Conservation (phyloP, 305 asterid genomes). For the Solanum hybrid region DNA sequence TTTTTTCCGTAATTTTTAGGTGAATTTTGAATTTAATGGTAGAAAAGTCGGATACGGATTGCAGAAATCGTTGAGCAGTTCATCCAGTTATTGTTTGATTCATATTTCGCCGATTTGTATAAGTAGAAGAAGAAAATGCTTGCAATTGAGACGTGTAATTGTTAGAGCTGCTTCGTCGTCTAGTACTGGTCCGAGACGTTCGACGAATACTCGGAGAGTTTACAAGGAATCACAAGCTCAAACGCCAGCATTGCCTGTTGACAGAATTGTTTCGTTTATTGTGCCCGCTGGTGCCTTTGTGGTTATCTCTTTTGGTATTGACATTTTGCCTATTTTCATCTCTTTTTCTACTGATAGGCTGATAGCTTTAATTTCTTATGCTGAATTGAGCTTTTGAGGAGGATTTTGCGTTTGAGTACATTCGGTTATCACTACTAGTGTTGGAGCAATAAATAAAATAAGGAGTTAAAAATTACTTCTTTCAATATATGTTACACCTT, state of each 20-base stretch:
- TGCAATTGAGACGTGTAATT: conserved; percentile 17
- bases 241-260: conserved; percentile 37
- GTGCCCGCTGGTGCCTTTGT: conserved; percentile 68
- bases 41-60: background rate
- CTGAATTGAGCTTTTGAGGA: background rate
- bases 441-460: background rate
- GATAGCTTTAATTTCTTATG: background rate
- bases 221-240: conserved; percentile 52
- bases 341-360: background rate
- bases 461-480: background rate
- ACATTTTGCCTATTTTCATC: background rate
- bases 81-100: conserved; percentile 18
- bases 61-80: conserved; percentile 3
- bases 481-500: background rate
- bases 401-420: background rate
- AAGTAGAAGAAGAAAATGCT: conserved; percentile 17
- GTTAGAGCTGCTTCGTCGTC: conserved; percentile 23
- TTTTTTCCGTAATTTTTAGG: conserved; percentile 12
- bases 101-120: conserved; percentile 14
- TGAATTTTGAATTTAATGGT: conserved; percentile 22
- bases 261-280: conserved; percentile 38
- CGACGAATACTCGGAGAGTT: conserved; percentile 44
- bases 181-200: conserved; percentile 35
- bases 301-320: conserved; percentile 61
- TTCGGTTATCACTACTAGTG: background rate